These are phyloP conservation scores for Sarocladium brachiariae DNA, from an alignment of 2,329 filamentous ascomycete genomes.

Conservation along the genomic window DNA sequence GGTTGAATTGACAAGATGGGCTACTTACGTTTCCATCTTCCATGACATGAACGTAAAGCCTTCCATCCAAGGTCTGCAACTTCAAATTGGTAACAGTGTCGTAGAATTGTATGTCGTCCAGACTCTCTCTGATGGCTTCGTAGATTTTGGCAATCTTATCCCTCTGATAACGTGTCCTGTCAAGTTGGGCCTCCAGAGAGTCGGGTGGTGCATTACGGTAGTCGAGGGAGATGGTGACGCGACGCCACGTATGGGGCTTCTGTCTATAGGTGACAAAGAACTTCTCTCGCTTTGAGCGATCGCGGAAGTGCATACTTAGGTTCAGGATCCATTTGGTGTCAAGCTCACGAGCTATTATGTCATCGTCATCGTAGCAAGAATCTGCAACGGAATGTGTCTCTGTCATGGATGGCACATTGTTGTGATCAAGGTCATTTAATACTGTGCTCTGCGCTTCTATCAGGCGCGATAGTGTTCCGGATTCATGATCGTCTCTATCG, in stretches of 20 bases:
- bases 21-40: slow-evolving; percentile 80
- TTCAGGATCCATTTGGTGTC: slow-evolving; percentile 93
- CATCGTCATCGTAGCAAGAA: slow-evolving; percentile 16
- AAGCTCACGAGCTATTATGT: slow-evolving; percentile 65
- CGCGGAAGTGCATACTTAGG: slow-evolving; percentile 95
- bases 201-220: slow-evolving; percentile 74
- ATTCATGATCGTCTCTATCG: background rate
- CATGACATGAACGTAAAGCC: slow-evolving; percentile 93
- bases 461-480: background rate
- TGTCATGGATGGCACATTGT: slow-evolving; percentile 5
- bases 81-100: slow-evolving; percentile 94
- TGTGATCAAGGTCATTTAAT: background rate
- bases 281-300: slow-evolving; percentile 88
- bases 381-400: slow-evolving; percentile 1
- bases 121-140: slow-evolving; percentile 84
- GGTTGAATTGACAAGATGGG: background rate
- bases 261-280: slow-evolving; percentile 96
- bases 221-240: slow-evolving; percentile 89
- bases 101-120: slow-evolving; percentile 93
- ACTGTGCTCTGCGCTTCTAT: background rate
- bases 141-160: slow-evolving; percentile 93
- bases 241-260: slow-evolving; percentile 68
- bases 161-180: slow-evolving; percentile 70
- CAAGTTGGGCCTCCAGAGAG: slow-evolving; percentile 80
- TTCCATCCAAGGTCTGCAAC: slow-evolving; percentile 78